Evolutionary conservation across 2,329 filamentous ascomycete genomes (phyloP).

Genomic region (Colletotrichum tabaci): DNA sequence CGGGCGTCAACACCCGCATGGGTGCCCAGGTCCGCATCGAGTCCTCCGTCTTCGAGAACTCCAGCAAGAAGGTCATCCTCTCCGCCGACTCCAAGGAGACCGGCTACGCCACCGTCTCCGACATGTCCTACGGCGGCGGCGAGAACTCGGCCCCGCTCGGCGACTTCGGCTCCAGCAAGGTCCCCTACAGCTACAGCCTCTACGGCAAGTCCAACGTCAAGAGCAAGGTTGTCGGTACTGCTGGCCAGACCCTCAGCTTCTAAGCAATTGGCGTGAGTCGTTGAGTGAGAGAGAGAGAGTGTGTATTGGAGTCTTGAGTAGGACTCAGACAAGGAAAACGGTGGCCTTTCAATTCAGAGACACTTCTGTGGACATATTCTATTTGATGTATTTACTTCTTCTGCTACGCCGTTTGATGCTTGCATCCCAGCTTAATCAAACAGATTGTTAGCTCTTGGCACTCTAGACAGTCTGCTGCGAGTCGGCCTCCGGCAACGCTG

Average conservation of each 20-base stretch:
- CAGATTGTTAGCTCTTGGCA: no score
- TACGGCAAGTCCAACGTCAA: constrained; percentile 64
- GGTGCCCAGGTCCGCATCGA: constrained; percentile 70
- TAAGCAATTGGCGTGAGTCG: constrained; percentile 43
- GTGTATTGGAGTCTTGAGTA: not conserved
- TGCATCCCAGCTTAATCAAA: not conserved
- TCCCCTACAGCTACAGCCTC: constrained; percentile 63
- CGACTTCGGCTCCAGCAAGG: constrained; percentile 66
- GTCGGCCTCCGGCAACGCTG: no score
- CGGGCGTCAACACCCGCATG: constrained; percentile 69
- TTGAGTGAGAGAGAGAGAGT: not conserved
- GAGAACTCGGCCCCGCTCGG: constrained; percentile 65
- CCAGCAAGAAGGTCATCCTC: constrained; percentile 54
- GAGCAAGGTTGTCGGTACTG: constrained; percentile 56
- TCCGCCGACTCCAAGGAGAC: constrained; percentile 58
- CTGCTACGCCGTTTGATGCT: not conserved
- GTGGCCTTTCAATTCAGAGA: not conserved
- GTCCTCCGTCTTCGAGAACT: constrained; percentile 65
- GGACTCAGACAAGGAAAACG: not conserved
- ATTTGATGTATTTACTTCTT: not conserved
- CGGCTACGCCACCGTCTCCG: constrained; percentile 58
- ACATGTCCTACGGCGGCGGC: constrained; percentile 60
- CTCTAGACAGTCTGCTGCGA: no score
- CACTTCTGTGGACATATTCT: not conserved
- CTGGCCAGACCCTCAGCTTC: constrained; percentile 56